Percentiles rank a stretch among this genome's conserved stretches.
phyloP scores from a whole-genome alignment of 1,139 yeast genomes.

The Pichia sp. region DNA sequence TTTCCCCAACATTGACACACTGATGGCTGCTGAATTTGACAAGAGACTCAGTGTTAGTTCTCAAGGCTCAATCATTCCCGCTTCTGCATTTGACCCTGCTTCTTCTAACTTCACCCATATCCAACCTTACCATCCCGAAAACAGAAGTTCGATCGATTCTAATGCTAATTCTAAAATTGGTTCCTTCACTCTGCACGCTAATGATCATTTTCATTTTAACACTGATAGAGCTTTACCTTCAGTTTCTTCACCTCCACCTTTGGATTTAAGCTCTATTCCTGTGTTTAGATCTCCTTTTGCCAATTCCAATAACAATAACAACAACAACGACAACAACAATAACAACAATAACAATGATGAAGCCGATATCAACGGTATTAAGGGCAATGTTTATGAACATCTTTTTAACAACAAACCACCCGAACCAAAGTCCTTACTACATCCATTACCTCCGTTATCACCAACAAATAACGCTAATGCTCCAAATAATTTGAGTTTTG shows the following conservation, averaged over 20 bases:
- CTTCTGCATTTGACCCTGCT: neutral
- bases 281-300: neutral
- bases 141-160: slow-evolving; percentile 5
- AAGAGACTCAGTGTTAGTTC: neutral
- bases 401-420: neutral
- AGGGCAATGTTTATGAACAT: neutral
- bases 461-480: neutral
- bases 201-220: neutral
- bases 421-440: neutral
- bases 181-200: neutral
- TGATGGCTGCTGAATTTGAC: neutral
- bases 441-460: neutral
- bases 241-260: neutral
- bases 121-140: neutral
- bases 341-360: neutral
- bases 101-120: neutral
- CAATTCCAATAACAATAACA: neutral
- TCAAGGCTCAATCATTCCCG: neutral
- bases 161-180: slow-evolving; percentile 1
- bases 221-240: neutral
- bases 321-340: neutral
- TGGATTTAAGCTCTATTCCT: neutral
- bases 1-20: neutral
- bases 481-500: neutral
- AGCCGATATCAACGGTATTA: neutral